These are phyloP conservation scores for Tillandsia leiboldiana DNA, from an alignment of 176 grass and related monocot genomes.

Conservation along the genomic window DNA sequence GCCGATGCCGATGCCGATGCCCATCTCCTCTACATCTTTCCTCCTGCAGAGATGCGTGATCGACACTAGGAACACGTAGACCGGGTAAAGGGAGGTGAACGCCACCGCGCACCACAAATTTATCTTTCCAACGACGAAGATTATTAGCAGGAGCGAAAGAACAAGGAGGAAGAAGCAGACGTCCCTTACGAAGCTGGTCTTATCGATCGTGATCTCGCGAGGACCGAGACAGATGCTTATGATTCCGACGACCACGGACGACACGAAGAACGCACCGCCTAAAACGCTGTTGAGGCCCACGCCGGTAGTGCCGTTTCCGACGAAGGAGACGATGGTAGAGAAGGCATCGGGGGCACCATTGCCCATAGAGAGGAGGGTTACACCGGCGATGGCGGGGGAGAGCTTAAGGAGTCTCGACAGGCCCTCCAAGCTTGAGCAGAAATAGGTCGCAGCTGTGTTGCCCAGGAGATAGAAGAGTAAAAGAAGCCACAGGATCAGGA, in stretches of 20 bases:
- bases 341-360: conserved; percentile 70
- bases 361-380: conserved; percentile 60
- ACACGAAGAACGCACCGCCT: conserved; percentile 57
- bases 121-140: conserved; percentile 40
- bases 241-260: conserved; percentile 47
- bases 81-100: conserved; percentile 48
- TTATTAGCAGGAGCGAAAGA: conserved; percentile 16
- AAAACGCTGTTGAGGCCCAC: conserved; percentile 57
- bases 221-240: conserved; percentile 31
- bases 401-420: conserved; percentile 42
- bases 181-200: conserved; percentile 45
- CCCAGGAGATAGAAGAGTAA: conserved; percentile 68
- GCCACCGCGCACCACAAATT: conserved; percentile 32
- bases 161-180: conserved; percentile 39
- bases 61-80: conserved; percentile 51
- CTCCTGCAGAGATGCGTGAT: conserved; percentile 23
- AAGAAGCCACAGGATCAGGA: conserved; percentile 38
- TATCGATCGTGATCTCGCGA: conserved; percentile 20
- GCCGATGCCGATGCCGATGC: background rate
- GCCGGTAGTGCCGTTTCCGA: background rate
- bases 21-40: conserved; percentile 6
- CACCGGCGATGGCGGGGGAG: conserved; percentile 53
- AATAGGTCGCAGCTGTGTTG: conserved; percentile 66
- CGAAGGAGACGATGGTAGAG: conserved; percentile 54
- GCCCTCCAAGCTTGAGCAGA: conserved; percentile 58